Evolutionary conservation across 1,139 yeast genomes (phyloP), one percentile per base, ranked within the genome.

Genomic region (Candida anutae): DNA sequence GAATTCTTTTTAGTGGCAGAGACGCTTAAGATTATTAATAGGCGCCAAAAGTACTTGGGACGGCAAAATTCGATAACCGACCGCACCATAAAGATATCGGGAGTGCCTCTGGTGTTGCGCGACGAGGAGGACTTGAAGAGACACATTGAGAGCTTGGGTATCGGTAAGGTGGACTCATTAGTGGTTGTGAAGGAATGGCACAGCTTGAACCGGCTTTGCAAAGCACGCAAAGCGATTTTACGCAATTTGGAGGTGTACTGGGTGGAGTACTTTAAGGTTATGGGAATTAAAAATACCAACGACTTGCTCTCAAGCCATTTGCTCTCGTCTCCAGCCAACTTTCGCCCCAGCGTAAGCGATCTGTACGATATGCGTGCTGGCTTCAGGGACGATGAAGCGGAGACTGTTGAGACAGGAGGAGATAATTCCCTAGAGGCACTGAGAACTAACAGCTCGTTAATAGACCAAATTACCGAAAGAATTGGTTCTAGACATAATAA

Each of bases 1-100:
- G 62, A 77, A 28, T 66, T 69, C 37, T 67, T 75, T 40, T 52
- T 88, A 31, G 67, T 77, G 41, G 61, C 72, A 18, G 90, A 78
- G 41, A 84, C 96, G 0, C 66, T 69, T 35, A 62, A 69, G 33
- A 85, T 90, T 22, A 79, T 88, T 16, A 63, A 68, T 33, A 77
- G 82, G 13, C 69, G 98, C 33, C 98, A 90, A 49, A 64, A 68
- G 38, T 83, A 83, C 48, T 60, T 90, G 39, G 97, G 97, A 0
- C 72, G 77, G 28, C 97, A 88, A 49, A 81, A 83, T 49, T 80
- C 95, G 5, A 73, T 90, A 30, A 87, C 97, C 0, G 98, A 90
- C 60, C 65, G 96, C 45, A 90, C 98, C 0, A 82, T 90, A 30
- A 62, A 93, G 34, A 54, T 90, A 15, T 81, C 93, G 24, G 97